Evolutionary conservation across 2,329 filamentous ascomycete genomes (phyloP).

Genomic region (Aspergillus alliaceus): DNA sequence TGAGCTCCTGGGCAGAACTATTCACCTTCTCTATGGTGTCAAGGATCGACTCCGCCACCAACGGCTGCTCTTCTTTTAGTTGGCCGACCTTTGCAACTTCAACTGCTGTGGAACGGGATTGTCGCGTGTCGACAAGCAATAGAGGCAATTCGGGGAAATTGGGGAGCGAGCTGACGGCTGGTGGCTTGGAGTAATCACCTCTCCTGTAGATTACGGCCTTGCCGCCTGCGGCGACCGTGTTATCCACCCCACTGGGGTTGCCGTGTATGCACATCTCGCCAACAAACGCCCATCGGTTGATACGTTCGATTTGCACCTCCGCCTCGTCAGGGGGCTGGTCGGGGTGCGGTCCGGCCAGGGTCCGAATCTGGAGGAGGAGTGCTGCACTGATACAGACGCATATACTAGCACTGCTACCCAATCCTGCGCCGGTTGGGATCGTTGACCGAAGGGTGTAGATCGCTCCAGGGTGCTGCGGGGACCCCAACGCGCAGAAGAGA

Average conservation of each 20-base stretch:
- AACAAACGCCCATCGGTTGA: constrained; percentile 97
- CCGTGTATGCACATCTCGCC: constrained; percentile 97
- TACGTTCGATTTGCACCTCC: constrained; percentile 86
- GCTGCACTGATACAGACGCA: constrained; percentile 84
- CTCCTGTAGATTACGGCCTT: constrained; percentile 92
- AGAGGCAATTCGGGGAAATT: constrained; percentile 91
- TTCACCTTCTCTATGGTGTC: constrained; percentile 74
- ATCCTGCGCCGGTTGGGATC: constrained; percentile 85
- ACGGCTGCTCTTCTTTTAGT: constrained; percentile 70
- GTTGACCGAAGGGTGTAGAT: constrained; percentile 91
- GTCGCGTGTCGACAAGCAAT: constrained; percentile 83
- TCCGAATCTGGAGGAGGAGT: constrained; percentile 81
- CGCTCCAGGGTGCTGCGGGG: constrained; percentile 73
- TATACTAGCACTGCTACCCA: constrained; percentile 93
- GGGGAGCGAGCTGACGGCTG: constrained; percentile 72
- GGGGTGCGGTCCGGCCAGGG: constrained; percentile 84
- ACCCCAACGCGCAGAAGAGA: constrained; percentile 84
- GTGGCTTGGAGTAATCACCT: constrained; percentile 73
- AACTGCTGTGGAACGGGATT: constrained; percentile 77
- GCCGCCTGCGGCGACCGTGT: constrained; percentile 89
- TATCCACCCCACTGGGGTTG: constrained; percentile 94
- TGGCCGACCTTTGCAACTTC: constrained; percentile 85
- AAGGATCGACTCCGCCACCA: constrained; percentile 76
- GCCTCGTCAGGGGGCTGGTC: constrained; percentile 87
- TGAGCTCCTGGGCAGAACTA: constrained; percentile 55